A percentile compares a stretch with the other conserved stretches of the same genome.
Conservation (phyloP, 208 protist genomes). For the Leishmania arabica region DNA sequence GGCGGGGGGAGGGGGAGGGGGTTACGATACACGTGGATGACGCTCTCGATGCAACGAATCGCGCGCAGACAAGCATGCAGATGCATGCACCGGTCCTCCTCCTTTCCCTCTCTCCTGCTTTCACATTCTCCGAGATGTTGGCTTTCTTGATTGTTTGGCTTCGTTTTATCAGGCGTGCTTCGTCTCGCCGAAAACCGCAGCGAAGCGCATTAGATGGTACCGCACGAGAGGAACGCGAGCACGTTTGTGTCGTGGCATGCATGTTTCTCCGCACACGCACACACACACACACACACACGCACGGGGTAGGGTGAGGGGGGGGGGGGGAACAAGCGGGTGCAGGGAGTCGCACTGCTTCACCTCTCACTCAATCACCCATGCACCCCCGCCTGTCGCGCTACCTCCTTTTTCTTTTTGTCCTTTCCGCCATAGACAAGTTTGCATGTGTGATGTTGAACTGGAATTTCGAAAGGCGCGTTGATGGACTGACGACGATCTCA, state of each 20-base stretch:
- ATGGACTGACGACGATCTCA: neutral
- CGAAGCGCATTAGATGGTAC: neutral
- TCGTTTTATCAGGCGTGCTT: neutral
- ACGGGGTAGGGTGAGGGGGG: too few relatives aligned
- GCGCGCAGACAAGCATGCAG: neutral
- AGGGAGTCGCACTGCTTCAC: neutral
- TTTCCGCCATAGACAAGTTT: neutral
- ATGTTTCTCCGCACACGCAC: neutral
- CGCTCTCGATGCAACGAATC: too few relatives aligned
- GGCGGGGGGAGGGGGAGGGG: too few relatives aligned
- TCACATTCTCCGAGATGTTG: neutral
- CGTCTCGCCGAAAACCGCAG: neutral
- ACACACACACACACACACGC: too few relatives aligned
- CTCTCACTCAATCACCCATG: neutral
- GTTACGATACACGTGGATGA: too few relatives aligned
- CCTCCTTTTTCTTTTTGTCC: constrained; percentile 12
- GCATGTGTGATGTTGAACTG: neutral
- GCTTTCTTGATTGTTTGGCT: neutral
- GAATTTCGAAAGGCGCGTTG: neutral
- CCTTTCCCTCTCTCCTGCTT: neutral
- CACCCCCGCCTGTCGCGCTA: neutral
- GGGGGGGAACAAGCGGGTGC: too few relatives aligned
- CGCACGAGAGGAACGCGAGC: neutral
- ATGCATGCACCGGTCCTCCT: neutral
- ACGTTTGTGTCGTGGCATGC: neutral